These are phyloP conservation scores for Agaricus subrufescens DNA, from an alignment of 768 basidiomycete genomes.

Conservation along the genomic window DNA sequence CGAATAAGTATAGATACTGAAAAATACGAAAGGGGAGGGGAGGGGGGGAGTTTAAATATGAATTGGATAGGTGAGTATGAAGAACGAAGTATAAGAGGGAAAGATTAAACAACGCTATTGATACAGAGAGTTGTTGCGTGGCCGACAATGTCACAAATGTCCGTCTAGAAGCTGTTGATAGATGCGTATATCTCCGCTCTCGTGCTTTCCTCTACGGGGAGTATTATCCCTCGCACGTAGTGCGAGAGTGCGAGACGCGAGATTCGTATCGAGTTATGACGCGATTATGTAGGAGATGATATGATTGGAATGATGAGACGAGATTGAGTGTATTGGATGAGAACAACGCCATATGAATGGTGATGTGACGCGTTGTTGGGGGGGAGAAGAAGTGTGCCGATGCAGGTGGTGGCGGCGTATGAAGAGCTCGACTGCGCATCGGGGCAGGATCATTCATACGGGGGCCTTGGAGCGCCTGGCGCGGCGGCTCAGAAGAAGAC, in stretches of 20 bases:
- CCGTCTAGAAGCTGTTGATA: conserved; percentile 21
- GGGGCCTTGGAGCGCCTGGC: conserved; percentile 7
- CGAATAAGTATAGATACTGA: not conserved
- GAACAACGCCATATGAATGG: not conserved
- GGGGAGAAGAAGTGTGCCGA: not conserved
- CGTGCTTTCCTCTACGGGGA: not conserved
- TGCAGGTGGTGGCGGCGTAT: not conserved
- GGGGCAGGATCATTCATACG: not conserved
- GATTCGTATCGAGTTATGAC: not conserved
- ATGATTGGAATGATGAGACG: conserved; percentile 3
- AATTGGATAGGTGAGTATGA: not conserved
- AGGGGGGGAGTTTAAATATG: too few relatives aligned
- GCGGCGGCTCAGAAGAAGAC: conserved; percentile 48
- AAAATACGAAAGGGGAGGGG: not conserved
- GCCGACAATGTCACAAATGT: conserved; percentile 8
- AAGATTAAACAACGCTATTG: conserved; percentile 13
- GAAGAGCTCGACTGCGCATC: not conserved
- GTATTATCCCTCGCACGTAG: conserved; percentile 1
- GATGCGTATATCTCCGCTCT: conserved; percentile 11
- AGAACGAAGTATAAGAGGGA: not conserved
- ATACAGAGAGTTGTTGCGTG: conserved; percentile 18
- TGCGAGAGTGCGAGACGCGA: not conserved
- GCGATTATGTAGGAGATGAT: conserved; percentile 11
- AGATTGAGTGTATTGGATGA: conserved; percentile 1
- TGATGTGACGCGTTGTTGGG: not conserved